Base-by-base conservation (phyloP, 2,329 filamentous ascomycete genomes). In the Lachnellula occidentalis region DNA sequence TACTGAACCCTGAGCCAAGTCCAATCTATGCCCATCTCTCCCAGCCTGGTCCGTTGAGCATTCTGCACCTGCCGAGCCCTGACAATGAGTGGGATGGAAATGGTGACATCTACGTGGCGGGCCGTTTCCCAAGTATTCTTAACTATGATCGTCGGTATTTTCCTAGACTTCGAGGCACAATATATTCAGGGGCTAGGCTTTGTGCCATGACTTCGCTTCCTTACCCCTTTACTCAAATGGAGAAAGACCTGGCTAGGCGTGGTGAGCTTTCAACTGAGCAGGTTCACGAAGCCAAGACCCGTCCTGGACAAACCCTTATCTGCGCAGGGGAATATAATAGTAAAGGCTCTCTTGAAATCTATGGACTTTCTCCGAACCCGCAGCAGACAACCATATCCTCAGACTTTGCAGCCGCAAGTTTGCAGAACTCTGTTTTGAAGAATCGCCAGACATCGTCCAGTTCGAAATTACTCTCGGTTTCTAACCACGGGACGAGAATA, bases 311-410 rank as follows among this genome's bases (percentile, higher is more conserved):
- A 45, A 91, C 87, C 0, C 72, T 96, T 24, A 80, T 96, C 50
- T 89, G 90, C 2, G 89, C 88, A 39, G 92, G 92, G 5, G 89
- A 92, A 67, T 96, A 96, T 73, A 95, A 94, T 63, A 90, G 87
- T 34, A 92, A 94, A 69, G 92, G 92, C 0, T 92, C 88, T 0
- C 75, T 97, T 2, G 92, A 97, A 67, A 74, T 96, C n/a, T 96
- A 95, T 69, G 83, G 84, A 14, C 72, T 90, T 1, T 75, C 72
- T 22, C 71, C 71, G 51, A 63, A 62, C 12, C 58, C 58, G 51
- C 56, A 58, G 17, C 34, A 59, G 14, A 54, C 61, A 14, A 62
- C 58, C n/a, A 57, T 60, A 58, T 67, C 57, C 60, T 73, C 62
- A 68, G 58, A 51, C 46, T 51, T 31, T 64, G 58, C 58, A 64